phyloP scores from a whole-genome alignment of 108 stramenopile species.

The Fistulifera pelliculosa region DNA sequence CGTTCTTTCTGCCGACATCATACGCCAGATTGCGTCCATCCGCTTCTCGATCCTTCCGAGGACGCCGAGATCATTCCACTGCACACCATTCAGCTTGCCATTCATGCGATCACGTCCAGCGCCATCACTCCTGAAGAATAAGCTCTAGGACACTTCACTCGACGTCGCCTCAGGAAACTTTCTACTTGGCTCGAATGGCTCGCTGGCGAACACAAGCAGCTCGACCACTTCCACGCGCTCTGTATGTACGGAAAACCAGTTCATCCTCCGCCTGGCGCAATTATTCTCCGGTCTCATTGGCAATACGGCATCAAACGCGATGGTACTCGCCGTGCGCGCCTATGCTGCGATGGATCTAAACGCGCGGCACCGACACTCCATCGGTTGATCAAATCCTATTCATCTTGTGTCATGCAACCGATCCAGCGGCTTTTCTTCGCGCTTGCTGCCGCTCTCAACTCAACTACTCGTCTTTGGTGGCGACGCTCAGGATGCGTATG shows the following conservation, averaged over 20 bases:
- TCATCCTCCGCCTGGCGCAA: not conserved
- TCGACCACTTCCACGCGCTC: conserved; percentile 6
- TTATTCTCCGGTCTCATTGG: conserved; percentile 5
- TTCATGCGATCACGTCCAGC: conserved; percentile 9
- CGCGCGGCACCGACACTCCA: conserved; percentile 18
- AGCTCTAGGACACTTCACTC: conserved; percentile 10
- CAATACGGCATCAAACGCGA: conserved; percentile 15
- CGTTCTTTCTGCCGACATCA: not conserved
- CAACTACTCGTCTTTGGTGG: conserved; percentile 10
- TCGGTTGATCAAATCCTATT: conserved; percentile 9
- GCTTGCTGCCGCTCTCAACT: conserved; percentile 12
- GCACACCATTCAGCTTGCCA: too few relatives aligned
- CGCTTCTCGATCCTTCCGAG: not conserved
- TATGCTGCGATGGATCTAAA: conserved; percentile 19
- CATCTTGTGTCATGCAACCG: conserved; percentile 24
- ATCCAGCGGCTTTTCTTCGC: conserved; percentile 18
- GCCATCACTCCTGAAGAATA: conserved; percentile 13
- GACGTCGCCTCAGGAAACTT: not conserved
- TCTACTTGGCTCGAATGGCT: conserved; percentile 12
- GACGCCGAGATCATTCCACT: too few relatives aligned
- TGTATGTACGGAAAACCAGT: conserved; percentile 7
- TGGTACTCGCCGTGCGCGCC: conserved; percentile 10
- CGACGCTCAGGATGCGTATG: conserved; percentile 35
- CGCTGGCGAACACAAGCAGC: conserved; percentile 9
- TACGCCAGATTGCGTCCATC: not conserved